Conservation (phyloP, 2,329 filamentous ascomycete genomes). For the Ceratocystis alfenasii region DNA sequence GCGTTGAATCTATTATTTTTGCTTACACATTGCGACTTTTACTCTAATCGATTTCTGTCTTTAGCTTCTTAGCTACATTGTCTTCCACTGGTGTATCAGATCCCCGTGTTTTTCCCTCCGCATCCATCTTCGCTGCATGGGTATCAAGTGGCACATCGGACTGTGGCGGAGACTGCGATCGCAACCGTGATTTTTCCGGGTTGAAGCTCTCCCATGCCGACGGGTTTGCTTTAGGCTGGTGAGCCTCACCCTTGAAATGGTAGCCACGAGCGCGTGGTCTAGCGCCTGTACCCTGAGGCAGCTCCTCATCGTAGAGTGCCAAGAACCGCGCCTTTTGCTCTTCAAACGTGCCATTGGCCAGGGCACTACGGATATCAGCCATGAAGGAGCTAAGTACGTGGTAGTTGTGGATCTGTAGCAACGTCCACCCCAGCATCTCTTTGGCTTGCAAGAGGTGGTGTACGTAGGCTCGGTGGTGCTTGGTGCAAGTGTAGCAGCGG, state of each 20-base stretch:
- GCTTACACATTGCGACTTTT: not conserved
- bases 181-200: slow-evolving; percentile 7
- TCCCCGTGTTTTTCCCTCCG: not conserved
- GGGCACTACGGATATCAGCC: slow-evolving; percentile 50
- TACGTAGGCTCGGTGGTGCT: slow-evolving; percentile 76
- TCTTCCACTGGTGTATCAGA: slow-evolving; percentile 6
- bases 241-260: slow-evolving; percentile 60
- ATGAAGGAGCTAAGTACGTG: slow-evolving; percentile 64
- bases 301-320: slow-evolving; percentile 50
- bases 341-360: slow-evolving; percentile 52
- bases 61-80: slow-evolving; percentile 17
- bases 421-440: slow-evolving; percentile 92
- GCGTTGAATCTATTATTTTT: not conserved
- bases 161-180: slow-evolving; percentile 1
- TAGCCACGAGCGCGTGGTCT: slow-evolving; percentile 74
- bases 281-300: slow-evolving; percentile 64
- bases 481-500: slow-evolving; percentile 68
- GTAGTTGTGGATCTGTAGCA: slow-evolving; percentile 89
- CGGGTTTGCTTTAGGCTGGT: slow-evolving; percentile 55
- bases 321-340: slow-evolving; percentile 35
- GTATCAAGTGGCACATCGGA: not conserved
- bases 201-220: slow-evolving; percentile 51
- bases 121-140: not conserved
- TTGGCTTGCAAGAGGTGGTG: slow-evolving; percentile 79
- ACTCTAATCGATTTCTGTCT: slow-evolving; percentile 8